Base-by-base conservation (phyloP, 2,329 filamentous ascomycete species). In the Fusarium azukiicola region DNA sequence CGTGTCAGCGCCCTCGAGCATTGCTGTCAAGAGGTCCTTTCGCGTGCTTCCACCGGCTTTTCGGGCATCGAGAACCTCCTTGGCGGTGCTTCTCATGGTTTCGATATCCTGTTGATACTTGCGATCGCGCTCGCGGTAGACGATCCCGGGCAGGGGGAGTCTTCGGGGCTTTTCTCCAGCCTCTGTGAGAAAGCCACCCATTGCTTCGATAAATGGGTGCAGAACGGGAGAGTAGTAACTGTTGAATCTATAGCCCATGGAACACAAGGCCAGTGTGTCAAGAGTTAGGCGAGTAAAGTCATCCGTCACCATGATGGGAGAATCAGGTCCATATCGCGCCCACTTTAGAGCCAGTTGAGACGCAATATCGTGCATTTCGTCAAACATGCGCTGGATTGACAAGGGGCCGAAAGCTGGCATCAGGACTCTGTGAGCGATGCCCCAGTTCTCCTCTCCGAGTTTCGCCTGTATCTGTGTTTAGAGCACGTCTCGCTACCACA, bases 331-430 rank as follows among this genome's bases (percentile, higher is more conserved):
- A 76, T 92, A 89, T 61, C 94, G 90, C 13, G 94, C 94, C 92
- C 94, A 95, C 84, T 96, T 96, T 84, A 95, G 89, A 7, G 91
- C 90, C 54, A 96, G 86, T 81, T 96, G 94, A 1, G 89, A 89
- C 6, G 93, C 91, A 75, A 96, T 92, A 77, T 96, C 94, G 78
- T 94, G 90, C 93, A 94, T 94, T 78, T 94, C 93, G 78, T 92
- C 90, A 77, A 94, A 96, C 94, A 96, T 96, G 73, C 86, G 87
- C 54, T 92, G 90, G 80, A 96, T 96, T 4, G 91, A 90, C 38
- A 96, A 85, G 0, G 95, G 95, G 0, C 95, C 94, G 81, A 96
- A 96, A 4, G 93, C 93, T 2, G 95, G 94, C 83, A 95, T 91
- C 69, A 96, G 87, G 12, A 94, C 87, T 42, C 93, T 87, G 82